phyloP scores from a whole-genome alignment of 345 rosid species.

The Bruguiera parviflora region DNA sequence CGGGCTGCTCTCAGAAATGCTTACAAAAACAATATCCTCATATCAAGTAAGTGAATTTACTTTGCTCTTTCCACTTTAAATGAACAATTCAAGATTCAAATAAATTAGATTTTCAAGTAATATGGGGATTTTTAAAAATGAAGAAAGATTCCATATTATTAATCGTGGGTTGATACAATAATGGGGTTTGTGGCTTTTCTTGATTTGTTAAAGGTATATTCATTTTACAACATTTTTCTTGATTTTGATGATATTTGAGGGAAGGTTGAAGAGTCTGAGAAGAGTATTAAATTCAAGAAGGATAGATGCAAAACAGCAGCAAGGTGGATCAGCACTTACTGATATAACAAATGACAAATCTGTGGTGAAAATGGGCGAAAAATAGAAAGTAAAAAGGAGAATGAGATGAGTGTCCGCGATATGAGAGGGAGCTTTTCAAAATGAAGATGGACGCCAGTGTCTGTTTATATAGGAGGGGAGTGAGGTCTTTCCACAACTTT shows the following conservation, averaged over 20 bases:
- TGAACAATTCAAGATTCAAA: background rate
- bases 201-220: background rate
- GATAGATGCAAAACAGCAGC: conserved; percentile 29
- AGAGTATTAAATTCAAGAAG: conserved; percentile 34
- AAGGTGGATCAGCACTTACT: conserved; percentile 53
- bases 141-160: too few species aligned
- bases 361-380: too few species aligned
- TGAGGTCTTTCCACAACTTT: too few species aligned
- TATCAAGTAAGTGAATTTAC: conserved; percentile 40
- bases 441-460: too few species aligned
- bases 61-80: background rate
- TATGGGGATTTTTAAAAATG: too few species aligned
- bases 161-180: too few species aligned
- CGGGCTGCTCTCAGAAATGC: conserved; percentile 15
- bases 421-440: too few species aligned
- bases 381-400: too few species aligned
- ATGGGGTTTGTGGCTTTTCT: background rate
- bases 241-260: conserved; percentile 21
- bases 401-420: too few species aligned
- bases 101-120: too few species aligned
- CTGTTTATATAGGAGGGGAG: too few species aligned
- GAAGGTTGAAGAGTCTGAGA: conserved; percentile 46
- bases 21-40: conserved; percentile 25
- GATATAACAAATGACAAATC: conserved; percentile 64
- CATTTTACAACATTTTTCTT: background rate